Evolutionary conservation across 2,329 filamentous ascomycete genomes (phyloP).

Genomic region (Botrytis elliptica): DNA sequence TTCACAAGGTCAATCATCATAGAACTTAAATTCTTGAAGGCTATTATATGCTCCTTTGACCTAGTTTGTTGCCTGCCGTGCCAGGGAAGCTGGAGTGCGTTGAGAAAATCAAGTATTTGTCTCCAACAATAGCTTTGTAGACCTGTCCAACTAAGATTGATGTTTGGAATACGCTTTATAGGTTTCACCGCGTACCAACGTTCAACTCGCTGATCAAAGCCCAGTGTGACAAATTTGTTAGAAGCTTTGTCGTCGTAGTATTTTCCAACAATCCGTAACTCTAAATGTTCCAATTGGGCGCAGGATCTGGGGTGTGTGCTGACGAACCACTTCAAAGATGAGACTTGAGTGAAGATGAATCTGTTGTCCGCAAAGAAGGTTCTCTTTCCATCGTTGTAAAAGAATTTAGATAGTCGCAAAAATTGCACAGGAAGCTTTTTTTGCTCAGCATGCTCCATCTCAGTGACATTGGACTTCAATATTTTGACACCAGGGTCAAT

Average conservation of each 20-base stretch:
- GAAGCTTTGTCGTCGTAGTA: neutral
- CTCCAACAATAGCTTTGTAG: conserved; percentile 15
- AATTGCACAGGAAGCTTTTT: neutral
- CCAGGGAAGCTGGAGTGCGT: neutral
- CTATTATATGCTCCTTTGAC: neutral
- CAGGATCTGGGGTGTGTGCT: neutral
- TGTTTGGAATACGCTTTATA: neutral
- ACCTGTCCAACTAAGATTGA: neutral
- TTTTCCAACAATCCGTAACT: neutral
- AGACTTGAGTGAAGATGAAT: conserved; percentile 1
- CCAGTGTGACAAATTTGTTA: neutral
- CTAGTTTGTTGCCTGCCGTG: neutral
- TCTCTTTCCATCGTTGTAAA: neutral
- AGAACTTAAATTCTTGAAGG: neutral
- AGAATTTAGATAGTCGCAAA: neutral
- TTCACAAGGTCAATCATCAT: conserved; percentile 14
- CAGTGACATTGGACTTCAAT: neutral
- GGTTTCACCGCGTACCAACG: neutral
- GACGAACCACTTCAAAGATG: neutral
- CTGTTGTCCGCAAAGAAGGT: neutral
- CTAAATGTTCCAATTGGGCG: neutral
- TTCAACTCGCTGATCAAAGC: neutral
- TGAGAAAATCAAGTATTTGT: conserved; percentile 1
- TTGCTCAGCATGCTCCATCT: conserved; percentile 2
- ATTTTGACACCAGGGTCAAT: neutral